phyloP scores from a whole-genome alignment of 805 yeast genomes.

The Ogataea neopini region DNA sequence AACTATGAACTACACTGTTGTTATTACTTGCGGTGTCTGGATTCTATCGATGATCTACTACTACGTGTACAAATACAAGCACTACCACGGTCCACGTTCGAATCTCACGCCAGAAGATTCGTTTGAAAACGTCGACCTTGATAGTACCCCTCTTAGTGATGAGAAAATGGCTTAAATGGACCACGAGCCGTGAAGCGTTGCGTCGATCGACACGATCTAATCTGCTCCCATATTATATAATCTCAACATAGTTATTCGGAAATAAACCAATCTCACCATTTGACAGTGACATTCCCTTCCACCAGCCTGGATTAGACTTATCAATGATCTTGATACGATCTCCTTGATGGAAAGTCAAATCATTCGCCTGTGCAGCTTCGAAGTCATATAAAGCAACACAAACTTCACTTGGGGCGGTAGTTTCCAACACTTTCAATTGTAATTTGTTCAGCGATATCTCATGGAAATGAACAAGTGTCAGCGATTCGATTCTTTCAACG shows the following conservation, averaged over 20 bases:
- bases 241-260: slow-evolving; percentile 46
- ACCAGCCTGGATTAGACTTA: slow-evolving; percentile 45
- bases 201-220: too few species aligned
- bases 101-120: slow-evolving; percentile 19
- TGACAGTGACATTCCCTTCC: slow-evolving; percentile 43
- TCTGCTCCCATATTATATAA: background rate
- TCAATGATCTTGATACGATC: slow-evolving; percentile 44
- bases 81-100: slow-evolving; percentile 54
- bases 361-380: slow-evolving; percentile 39
- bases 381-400: slow-evolving; percentile 46
- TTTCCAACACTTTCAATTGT: slow-evolving; percentile 21
- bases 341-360: slow-evolving; percentile 44
- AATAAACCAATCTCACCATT: slow-evolving; percentile 45
- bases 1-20: slow-evolving; percentile 71
- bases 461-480: slow-evolving; percentile 21
- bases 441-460: slow-evolving; percentile 18
- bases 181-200: too few species aligned
- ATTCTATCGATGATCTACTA: slow-evolving; percentile 51
- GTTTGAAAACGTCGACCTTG: slow-evolving; percentile 6
- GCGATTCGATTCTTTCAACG: slow-evolving; percentile 7
- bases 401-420: slow-evolving; percentile 15
- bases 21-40: slow-evolving; percentile 64
- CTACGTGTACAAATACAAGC: slow-evolving; percentile 49
- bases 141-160: slow-evolving; percentile 2
- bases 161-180: background rate